Conservation (phyloP, 1,139 yeast genomes). For the Groenewaldozyma auringiensis region DNA sequence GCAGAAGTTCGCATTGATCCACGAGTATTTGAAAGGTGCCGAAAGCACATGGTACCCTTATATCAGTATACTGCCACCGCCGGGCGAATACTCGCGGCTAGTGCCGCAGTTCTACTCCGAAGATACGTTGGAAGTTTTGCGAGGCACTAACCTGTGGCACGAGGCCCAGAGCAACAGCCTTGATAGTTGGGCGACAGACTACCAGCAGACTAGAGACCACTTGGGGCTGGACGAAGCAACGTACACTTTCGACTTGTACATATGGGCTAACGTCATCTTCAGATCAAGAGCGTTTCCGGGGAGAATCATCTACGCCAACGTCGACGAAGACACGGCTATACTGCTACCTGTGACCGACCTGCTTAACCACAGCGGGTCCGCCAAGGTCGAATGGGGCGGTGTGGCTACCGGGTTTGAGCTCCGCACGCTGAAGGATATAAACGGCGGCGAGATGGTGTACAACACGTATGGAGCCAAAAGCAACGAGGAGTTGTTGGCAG, state of each 20-base stretch:
- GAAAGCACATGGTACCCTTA: constrained; percentile 39
- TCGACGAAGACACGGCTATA: constrained; percentile 49
- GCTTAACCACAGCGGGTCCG: constrained; percentile 58
- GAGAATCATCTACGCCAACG: constrained; percentile 37
- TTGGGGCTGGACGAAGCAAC: constrained; percentile 6
- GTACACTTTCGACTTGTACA: constrained; percentile 37
- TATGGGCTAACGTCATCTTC: constrained; percentile 69
- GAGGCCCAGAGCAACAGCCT: constrained; percentile 24
- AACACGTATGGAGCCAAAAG: constrained; percentile 86
- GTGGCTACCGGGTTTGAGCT: constrained; percentile 27
- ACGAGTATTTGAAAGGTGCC: constrained; percentile 15
- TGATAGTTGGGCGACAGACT: constrained; percentile 27
- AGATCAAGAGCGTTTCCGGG: constrained; percentile 74
- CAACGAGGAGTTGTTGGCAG: constrained; percentile 58
- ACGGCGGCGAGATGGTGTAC: constrained; percentile 45
- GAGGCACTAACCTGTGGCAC: constrained; percentile 52
- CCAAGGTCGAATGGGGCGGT: constrained; percentile 58
- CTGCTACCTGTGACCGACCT: constrained; percentile 73
- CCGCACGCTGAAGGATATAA: constrained; percentile 20
- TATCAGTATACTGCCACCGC: constrained; percentile 49
- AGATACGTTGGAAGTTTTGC: constrained; percentile 36
- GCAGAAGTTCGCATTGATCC: constrained; percentile 21
- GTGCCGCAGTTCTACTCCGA: constrained; percentile 61
- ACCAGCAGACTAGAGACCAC: constrained; percentile 17
- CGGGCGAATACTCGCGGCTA: constrained; percentile 29